These are phyloP conservation scores for Pyrenophora seminiperda DNA, from an alignment of 2,329 filamentous ascomycete species.

Conservation along the genomic window DNA sequence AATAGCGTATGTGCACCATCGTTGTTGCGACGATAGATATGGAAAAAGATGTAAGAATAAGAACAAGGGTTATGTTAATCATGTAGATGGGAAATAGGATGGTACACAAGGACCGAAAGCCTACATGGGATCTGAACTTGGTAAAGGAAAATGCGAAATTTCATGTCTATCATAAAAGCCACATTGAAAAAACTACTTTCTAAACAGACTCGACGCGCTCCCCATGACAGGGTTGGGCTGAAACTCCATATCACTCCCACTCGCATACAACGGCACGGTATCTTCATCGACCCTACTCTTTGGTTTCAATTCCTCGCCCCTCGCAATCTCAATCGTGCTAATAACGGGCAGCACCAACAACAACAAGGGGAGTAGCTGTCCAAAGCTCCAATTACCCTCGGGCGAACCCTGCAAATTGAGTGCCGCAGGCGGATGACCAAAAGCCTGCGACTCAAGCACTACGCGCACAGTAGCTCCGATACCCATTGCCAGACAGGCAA, in stretches of 20 bases:
- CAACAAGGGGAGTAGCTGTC: slow-evolving; percentile 64
- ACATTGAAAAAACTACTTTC: slow-evolving; percentile 11
- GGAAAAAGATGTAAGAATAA: no score
- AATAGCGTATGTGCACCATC: no score
- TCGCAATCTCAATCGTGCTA: slow-evolving; percentile 63
- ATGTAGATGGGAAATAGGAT: no score
- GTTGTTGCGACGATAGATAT: no score
- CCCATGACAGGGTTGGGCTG: slow-evolving; percentile 56
- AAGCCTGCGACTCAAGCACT: slow-evolving; percentile 64
- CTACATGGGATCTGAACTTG: no score
- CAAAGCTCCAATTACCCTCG: slow-evolving; percentile 67
- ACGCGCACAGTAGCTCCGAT: slow-evolving; percentile 64
- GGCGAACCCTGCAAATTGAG: slow-evolving; percentile 58
- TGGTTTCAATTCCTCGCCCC: slow-evolving; percentile 56
- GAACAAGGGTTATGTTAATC: no score
- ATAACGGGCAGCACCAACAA: slow-evolving; percentile 65
- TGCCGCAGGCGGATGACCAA: slow-evolving; percentile 55
- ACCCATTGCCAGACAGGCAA: slow-evolving; percentile 59
- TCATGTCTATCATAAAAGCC: no score
- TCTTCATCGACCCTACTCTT: slow-evolving; percentile 51
- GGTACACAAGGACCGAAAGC: no score
- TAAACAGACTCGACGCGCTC: slow-evolving; percentile 27
- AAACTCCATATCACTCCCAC: slow-evolving; percentile 51
- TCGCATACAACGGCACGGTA: slow-evolving; percentile 37
- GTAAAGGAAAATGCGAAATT: no score